These are phyloP conservation scores for Coniochaeta pulveracea DNA, from an alignment of 2,329 filamentous ascomycete species.

Conservation along the genomic window DNA sequence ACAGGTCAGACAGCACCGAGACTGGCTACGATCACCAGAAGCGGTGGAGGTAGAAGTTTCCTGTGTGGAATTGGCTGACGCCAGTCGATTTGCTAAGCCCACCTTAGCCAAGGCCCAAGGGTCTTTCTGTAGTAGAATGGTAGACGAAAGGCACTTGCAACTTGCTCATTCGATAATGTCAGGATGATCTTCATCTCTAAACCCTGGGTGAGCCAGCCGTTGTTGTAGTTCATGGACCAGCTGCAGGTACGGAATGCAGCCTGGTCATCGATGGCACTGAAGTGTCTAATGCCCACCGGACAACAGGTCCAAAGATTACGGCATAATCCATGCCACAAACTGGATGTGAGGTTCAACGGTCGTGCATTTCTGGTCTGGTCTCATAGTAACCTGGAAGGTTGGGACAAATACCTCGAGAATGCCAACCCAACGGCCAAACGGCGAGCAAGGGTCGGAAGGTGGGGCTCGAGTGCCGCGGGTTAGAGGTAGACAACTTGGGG, in stretches of 20 bases:
- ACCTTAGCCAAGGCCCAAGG: conserved; percentile 1
- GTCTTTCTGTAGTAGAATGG: not conserved
- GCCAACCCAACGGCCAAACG: not conserved
- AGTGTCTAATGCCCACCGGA: not conserved
- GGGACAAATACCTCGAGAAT: not conserved
- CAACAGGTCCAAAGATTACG: not conserved
- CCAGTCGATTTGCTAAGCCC: not conserved
- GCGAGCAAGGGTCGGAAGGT: conserved; percentile 1
- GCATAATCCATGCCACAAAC: not conserved
- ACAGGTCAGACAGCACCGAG: not conserved
- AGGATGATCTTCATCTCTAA: conserved; percentile 1
- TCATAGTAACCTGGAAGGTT: not conserved
- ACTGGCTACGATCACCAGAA: conserved; percentile 3
- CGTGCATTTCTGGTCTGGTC: not conserved
- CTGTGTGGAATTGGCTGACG: not conserved
- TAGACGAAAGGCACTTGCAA: not conserved
- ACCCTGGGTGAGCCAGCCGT: not conserved
- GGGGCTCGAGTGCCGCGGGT: not conserved
- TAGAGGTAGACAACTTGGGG: not conserved
- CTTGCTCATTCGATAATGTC: not conserved
- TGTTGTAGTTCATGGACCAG: conserved; percentile 1
- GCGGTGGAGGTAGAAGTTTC: conserved; percentile 7
- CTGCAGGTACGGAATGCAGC: not conserved
- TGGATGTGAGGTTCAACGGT: not conserved
- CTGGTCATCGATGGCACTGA: not conserved